phyloP scores from a whole-genome alignment of 73 alveolate species.

The Stentor roeselii region DNA sequence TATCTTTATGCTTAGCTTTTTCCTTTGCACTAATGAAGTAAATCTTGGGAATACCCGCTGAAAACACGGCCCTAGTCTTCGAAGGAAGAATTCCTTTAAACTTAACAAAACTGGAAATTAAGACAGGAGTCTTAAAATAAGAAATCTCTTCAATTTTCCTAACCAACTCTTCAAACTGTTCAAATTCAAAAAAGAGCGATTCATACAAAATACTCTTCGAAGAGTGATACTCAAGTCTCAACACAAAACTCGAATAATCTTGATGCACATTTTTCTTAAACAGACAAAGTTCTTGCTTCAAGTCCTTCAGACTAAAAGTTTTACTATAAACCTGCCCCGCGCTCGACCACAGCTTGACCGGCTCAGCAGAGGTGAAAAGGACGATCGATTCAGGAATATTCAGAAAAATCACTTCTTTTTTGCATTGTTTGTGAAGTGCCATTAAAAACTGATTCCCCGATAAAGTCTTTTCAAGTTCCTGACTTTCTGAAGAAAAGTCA shows the following conservation, averaged over 20 bases:
- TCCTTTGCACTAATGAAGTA: neutral
- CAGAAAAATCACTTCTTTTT: neutral
- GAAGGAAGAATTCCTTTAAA: neutral
- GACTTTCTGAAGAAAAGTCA: neutral
- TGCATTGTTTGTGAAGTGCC: neutral
- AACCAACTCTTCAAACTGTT: neutral
- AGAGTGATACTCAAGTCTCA: neutral
- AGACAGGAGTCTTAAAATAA: neutral
- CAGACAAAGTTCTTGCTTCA: neutral
- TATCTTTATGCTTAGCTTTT: too few species aligned
- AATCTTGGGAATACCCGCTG: neutral
- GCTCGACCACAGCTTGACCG: neutral
- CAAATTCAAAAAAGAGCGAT: neutral
- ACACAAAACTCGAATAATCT: neutral
- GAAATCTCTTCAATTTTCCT: neutral
- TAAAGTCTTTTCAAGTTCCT: neutral
- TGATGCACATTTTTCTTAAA: neutral
- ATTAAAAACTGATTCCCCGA: neutral
- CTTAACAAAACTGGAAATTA: neutral
- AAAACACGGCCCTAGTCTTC: neutral
- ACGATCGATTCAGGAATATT: neutral
- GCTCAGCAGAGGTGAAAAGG: neutral
- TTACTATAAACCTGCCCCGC: neutral
- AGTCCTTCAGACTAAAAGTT: neutral
- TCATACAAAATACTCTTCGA: neutral